Evolutionary conservation across 148 eudicot species (phyloP).

Genomic region (Nepenthes gracilis): DNA sequence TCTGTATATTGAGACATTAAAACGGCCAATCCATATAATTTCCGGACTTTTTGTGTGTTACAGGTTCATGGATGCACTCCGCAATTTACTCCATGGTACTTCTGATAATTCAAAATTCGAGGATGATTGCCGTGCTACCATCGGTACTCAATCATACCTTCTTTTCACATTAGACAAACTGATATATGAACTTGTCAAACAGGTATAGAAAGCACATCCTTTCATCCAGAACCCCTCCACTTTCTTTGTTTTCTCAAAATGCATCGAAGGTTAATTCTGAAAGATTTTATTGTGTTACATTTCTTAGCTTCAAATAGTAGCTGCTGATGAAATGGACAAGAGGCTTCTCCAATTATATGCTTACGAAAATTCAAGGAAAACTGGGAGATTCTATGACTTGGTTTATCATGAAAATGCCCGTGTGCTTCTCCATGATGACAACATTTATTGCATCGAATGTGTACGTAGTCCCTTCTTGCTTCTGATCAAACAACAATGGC

Average conservation of each 20-base stretch:
- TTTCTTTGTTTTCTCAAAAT: conserved; percentile 8
- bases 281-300: background rate
- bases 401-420: conserved; percentile 71
- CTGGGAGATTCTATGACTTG: conserved; percentile 45
- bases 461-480: conserved; percentile 28
- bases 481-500: background rate
- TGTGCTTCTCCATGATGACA: conserved; percentile 67
- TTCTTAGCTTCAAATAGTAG: conserved; percentile 64
- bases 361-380: conserved; percentile 72
- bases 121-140: conserved; percentile 87
- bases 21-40: background rate
- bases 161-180: conserved; percentile 92
- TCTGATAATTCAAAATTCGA: conserved; percentile 82
- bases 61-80: conserved; percentile 73
- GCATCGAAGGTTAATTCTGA: background rate
- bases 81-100: conserved; percentile 73
- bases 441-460: conserved; percentile 67
- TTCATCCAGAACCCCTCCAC: background rate
- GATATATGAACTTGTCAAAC: conserved; percentile 76
- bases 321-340: conserved; percentile 60
- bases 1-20: conserved; percentile 5
- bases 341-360: conserved; percentile 72
- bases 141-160: conserved; percentile 81
- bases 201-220: conserved; percentile 24
- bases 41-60: conserved; percentile 4